Base-by-base conservation (phyloP, 371 early-diverging fungal genomes). In the Basidiobolus meristosporus region DNA sequence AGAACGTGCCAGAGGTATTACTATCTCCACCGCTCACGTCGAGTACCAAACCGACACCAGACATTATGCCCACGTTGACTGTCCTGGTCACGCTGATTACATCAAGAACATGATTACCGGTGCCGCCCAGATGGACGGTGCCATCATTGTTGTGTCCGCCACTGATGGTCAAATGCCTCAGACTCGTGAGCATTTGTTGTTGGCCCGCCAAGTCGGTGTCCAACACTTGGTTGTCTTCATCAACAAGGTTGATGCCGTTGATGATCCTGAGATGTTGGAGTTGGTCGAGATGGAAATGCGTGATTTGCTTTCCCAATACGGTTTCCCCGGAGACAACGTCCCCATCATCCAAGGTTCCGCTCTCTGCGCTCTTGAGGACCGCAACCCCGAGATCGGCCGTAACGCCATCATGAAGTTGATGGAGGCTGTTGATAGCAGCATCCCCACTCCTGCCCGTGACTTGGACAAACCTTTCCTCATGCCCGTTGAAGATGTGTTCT, bases 21-120 rank as follows among this genome's bases (percentile, higher is more conserved):
- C 97, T 40, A 95, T 92, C 51, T 78, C 78, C 47, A 85, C 90
- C 11, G 84, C 97, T 15, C 95, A 95, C 60, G 88, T 93, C 45
- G 93, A 96, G 60, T 95, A 90, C 50, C 82, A 95, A 64, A 96
- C 95, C 16, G 52, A 42, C 35, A 69, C 57, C 51, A 72, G 92
- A 40, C 97, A 93, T 62, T 93, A 93, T 51, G 90, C 91, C 21
- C 90, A 90, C 63, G 84, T 97, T n/a, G 98, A 99, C 65, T 98
- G 98, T 65, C 99, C 99, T 38, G 98, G 98, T 36, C 99, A 99
- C 79, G 89, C 90, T 47, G 99, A 98, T 77, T 99, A 96, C 68
- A 89, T 99, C 59, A 99, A 98, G 78, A 99, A 98, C 78, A 98
- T 98, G 96, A 96, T 98, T 59, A 93, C 95, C 48, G 98, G 99